Evolutionary conservation across 2,329 filamentous ascomycete genomes (phyloP).

Genomic region (Chaetomium sp.): DNA sequence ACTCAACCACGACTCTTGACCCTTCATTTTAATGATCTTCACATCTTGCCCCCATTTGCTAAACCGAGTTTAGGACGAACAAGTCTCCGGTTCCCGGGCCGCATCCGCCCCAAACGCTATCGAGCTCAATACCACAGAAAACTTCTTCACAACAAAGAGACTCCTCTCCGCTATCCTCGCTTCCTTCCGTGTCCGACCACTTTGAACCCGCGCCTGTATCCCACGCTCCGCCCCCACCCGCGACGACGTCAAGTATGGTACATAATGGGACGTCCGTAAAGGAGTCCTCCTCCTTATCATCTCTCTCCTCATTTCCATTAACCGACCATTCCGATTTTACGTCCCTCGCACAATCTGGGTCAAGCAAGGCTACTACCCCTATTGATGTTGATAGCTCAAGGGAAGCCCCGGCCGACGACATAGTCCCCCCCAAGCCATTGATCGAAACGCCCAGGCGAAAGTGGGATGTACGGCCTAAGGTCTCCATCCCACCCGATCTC

Average conservation of each 20-base stretch:
- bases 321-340: constrained; percentile 44
- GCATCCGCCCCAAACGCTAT: too few species aligned
- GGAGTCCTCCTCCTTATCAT: constrained; percentile 45
- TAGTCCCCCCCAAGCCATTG: constrained; percentile 11
- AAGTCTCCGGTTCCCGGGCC: too few species aligned
- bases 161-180: background rate
- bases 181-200: background rate
- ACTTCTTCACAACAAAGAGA: too few species aligned
- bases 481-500: constrained; percentile 75
- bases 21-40: too few species aligned
- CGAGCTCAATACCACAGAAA: too few species aligned
- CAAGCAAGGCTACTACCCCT: constrained; percentile 60
- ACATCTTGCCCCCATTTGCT: too few species aligned
- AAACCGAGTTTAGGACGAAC: too few species aligned
- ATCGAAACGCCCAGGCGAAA: constrained; percentile 27
- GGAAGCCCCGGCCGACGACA: constrained; percentile 23
- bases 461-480: constrained; percentile 63
- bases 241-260: background rate
- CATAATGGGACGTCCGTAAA: background rate
- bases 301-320: constrained; percentile 37
- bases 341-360: constrained; percentile 47
- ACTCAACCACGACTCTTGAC: too few species aligned
- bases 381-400: constrained; percentile 39
- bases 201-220: background rate
- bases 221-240: background rate